A percentile compares a stretch with the other conserved stretches of the same genome.
These are phyloP conservation scores for Coemansia sp. DNA, from an alignment of 192 early-diverging fungal genomes.

Conservation along the genomic window DNA sequence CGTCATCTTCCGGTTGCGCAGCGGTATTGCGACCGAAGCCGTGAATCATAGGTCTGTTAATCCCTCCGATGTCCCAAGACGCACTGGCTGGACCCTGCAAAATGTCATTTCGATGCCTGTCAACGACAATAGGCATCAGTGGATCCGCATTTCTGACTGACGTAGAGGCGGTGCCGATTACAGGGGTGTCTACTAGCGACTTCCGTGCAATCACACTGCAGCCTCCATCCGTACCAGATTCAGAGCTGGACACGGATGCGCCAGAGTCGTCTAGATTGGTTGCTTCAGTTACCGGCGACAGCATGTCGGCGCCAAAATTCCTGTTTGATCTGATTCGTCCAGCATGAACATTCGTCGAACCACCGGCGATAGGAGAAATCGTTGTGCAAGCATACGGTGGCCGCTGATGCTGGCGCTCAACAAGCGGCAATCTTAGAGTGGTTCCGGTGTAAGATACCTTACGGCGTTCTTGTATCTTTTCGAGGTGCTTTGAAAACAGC, in stretches of 20 bases:
- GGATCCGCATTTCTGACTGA: background rate
- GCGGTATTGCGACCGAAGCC: background rate
- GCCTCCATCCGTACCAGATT: background rate
- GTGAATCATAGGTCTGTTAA: background rate
- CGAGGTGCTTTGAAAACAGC: conserved; percentile 53
- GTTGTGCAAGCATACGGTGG: background rate
- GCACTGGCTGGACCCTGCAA: conserved; percentile 13
- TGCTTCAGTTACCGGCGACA: conserved; percentile 39
- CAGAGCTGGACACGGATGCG: conserved; percentile 7
- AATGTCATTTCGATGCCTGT: background rate
- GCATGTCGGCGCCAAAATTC: conserved; percentile 23
- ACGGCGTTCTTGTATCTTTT: conserved; percentile 49
- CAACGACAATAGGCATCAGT: background rate
- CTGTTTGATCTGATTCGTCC: background rate
- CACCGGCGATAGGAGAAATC: background rate
- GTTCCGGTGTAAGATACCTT: conserved; percentile 38
- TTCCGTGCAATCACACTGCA: background rate
- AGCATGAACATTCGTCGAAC: background rate
- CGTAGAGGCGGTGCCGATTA: background rate
- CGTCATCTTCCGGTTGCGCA: background rate
- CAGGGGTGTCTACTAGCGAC: background rate
- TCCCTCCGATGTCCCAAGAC: conserved; percentile 1
- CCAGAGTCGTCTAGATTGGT: conserved; percentile 23
- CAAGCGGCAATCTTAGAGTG: background rate
- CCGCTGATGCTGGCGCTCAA: conserved; percentile 16